Conservation (phyloP, 208 protist genomes). For the Acanthamoeba triangularis region DNA sequence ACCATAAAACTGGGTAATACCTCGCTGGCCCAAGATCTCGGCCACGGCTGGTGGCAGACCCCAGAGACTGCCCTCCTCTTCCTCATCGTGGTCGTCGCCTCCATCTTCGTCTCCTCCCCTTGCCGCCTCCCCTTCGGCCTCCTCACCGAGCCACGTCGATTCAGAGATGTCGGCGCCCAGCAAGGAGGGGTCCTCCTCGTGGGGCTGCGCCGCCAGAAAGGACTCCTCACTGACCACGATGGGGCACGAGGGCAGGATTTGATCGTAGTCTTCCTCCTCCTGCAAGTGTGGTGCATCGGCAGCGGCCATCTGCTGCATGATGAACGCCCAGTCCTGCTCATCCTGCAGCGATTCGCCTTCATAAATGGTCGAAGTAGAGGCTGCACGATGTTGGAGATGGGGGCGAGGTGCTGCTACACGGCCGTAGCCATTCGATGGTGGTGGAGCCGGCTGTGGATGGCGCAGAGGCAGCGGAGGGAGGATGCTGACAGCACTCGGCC, state of each 20-base stretch:
- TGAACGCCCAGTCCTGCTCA: background rate
- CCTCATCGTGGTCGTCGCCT: background rate
- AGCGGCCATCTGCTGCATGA: background rate
- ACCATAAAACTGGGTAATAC: conserved; percentile 29
- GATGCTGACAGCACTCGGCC: background rate
- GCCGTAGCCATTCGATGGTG: background rate
- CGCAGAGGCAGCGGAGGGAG: background rate
- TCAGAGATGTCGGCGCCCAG: conserved; percentile 5
- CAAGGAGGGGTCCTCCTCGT: background rate
- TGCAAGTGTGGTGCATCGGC: background rate
- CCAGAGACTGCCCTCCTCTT: background rate
- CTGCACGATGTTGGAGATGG: background rate
- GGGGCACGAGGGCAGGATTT: background rate
- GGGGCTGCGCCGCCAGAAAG: background rate
- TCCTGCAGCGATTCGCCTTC: background rate
- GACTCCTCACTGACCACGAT: background rate
- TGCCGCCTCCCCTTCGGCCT: too few relatives aligned
- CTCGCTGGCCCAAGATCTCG: background rate
- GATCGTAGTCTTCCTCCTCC: background rate
- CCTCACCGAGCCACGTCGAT: background rate
- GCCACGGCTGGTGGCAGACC: conserved; percentile 1
- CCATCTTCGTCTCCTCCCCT: background rate
- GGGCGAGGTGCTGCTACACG: too few relatives aligned
- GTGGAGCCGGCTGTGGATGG: background rate
- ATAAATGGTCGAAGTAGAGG: background rate